These are phyloP conservation scores for Polyporus arcularius DNA, from an alignment of 768 basidiomycete genomes.

Conservation along the genomic window DNA sequence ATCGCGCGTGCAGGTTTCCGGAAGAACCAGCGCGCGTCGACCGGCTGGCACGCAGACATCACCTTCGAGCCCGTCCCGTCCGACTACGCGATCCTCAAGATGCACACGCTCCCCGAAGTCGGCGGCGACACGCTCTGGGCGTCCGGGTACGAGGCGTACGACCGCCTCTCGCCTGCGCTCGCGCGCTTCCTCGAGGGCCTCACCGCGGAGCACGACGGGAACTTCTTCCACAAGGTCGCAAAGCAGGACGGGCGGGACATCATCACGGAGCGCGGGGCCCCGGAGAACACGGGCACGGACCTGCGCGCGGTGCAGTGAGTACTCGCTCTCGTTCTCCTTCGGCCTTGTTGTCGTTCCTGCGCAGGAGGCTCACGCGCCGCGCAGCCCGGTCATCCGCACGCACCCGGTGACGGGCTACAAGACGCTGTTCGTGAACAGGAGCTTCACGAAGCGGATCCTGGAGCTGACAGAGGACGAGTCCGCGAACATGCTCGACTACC, in stretches of 20 bases:
- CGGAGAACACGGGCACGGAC: conserved; percentile 49
- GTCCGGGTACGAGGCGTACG: conserved; percentile 62
- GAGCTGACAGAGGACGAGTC: conserved; percentile 57
- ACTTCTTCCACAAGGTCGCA: conserved; percentile 37
- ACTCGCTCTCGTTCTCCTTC: no score
- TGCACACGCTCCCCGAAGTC: conserved; percentile 32
- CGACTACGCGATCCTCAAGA: conserved; percentile 53
- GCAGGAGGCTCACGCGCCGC: no score
- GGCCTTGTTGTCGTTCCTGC: no score
- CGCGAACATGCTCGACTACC: conserved; percentile 47
- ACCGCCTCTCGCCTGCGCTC: conserved; percentile 57
- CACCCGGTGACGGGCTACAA: conserved; percentile 65
- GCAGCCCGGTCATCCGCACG: conserved; percentile 49
- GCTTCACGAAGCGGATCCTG: conserved; percentile 57
- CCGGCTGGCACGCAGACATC: conserved; percentile 58
- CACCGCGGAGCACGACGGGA: conserved; percentile 54
- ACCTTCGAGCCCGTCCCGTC: conserved; percentile 62
- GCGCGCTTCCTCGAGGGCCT: conserved; percentile 58
- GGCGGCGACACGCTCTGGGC: conserved; percentile 42
- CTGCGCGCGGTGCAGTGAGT: conserved; percentile 47
- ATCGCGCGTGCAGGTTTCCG: conserved; percentile 38
- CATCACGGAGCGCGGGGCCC: conserved; percentile 50
- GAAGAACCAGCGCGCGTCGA: conserved; percentile 40
- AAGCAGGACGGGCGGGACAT: conserved; percentile 34
- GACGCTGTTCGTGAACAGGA: conserved; percentile 54